These are phyloP conservation scores for Alternaria postmessia DNA, from an alignment of 2,329 filamentous ascomycete species.

Conservation along the genomic window DNA sequence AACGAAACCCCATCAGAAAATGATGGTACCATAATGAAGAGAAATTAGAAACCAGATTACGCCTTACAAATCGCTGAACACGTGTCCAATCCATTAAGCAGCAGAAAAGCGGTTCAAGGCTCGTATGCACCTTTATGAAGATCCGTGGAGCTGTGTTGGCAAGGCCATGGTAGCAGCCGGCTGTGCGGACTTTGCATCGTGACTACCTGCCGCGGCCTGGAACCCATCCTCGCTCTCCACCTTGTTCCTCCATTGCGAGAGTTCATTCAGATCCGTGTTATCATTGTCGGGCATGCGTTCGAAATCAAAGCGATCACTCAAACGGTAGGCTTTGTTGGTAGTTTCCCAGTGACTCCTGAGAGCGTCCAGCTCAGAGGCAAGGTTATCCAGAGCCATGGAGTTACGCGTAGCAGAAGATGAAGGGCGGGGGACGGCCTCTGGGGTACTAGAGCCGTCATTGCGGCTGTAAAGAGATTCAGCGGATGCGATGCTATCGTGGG, in stretches of 20 bases:
- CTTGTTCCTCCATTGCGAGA: constrained; percentile 47
- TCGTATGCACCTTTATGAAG: background rate
- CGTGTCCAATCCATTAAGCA: constrained; percentile 5
- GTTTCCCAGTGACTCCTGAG: constrained; percentile 93
- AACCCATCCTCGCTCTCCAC: constrained; percentile 43
- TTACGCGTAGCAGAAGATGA: constrained; percentile 57
- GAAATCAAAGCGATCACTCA: constrained; percentile 90
- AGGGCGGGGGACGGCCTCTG: constrained; percentile 39
- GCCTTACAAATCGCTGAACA: background rate
- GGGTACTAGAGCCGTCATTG: constrained; percentile 48
- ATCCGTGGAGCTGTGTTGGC: constrained; percentile 7
- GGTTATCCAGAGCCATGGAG: constrained; percentile 81
- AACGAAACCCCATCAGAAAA: constrained; percentile 10
- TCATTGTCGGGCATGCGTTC: constrained; percentile 62
- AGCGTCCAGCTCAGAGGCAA: constrained; percentile 91
- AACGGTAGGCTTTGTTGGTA: constrained; percentile 91
- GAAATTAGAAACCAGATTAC: constrained; percentile 3
- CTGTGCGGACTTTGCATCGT: constrained; percentile 9
- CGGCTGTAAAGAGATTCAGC: constrained; percentile 62
- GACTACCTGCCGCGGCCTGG: constrained; percentile 12
- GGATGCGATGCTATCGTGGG: constrained; percentile 66
- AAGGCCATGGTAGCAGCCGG: constrained; percentile 4
- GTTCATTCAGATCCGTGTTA: constrained; percentile 42
- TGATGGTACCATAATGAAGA: constrained; percentile 3
- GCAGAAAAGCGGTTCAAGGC: background rate